Base-by-base conservation (phyloP, 23 red algal genomes). In the Gracilaria vermiculophylla region DNA sequence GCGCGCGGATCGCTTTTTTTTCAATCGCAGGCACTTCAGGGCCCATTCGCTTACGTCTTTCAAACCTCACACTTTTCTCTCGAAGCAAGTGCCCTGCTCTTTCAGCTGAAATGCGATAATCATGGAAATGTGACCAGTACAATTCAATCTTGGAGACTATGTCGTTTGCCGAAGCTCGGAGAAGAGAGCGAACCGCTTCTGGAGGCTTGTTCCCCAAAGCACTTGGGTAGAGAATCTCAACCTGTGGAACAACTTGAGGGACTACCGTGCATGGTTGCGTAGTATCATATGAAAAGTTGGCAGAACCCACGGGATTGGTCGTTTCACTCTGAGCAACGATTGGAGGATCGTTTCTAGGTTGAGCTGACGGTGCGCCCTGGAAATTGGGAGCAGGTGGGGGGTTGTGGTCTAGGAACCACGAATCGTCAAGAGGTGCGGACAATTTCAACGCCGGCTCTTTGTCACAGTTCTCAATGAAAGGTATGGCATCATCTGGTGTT, bases 1-100 rank as follows among this genome's bases (percentile, higher is more conserved):
- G 81, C 4, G 81, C 81, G 3, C 81, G 81, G 72, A 85, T 85
- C 21, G 60, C 81, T 29, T 85, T 85, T 32, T 85, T 85, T 55
- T 85, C 81, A 53, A 85, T 69, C 2, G 81, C 81, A n/a, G 81
- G 40, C 35, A 85, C 62, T 39, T 85, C 81, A 14, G 81, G 47
- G 23, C 81, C 81, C 81, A 85, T 85, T 71, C 81, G 57, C 45
- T 85, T 85, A 36, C 81, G 60, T 51, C 81, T 69, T 43, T 85
- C 64, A 31, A 85, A 69, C 62, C 64, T 69, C 7, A 85, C 81
- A 19, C 81, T 66, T 34, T 66, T 65, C 17, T 69, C 58, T 53
- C 64, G 61, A 0, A 85, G 58, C 32, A 85, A 29, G 6, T 17
- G 61, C 25, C 48, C 57, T 23, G 62, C 62, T 69, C 62, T 41